These are phyloP conservation scores for Potentilla sterilis DNA, from an alignment of 306 rosid genomes.

Conservation along the genomic window DNA sequence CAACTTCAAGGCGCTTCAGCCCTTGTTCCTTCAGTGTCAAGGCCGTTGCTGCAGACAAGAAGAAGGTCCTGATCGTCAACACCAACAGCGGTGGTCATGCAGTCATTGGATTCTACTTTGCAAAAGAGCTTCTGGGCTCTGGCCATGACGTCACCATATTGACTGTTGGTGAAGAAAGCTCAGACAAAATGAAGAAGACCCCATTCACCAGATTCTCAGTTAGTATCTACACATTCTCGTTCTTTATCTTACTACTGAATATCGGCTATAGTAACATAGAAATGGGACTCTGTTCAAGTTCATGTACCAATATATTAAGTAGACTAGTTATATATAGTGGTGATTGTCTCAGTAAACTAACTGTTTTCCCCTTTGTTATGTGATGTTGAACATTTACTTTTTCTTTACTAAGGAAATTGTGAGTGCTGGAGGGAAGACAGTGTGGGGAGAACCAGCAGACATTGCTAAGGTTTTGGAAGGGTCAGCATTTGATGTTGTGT, in stretches of 20 bases:
- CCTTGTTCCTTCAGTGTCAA: constrained; percentile 38
- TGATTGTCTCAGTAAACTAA: neutral
- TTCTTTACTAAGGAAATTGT: constrained; percentile 59
- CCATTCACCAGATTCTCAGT: constrained; percentile 89
- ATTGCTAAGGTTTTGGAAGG: constrained; percentile 65
- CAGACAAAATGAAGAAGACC: constrained; percentile 89
- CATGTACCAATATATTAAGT: too few relatives aligned
- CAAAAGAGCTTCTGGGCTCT: constrained; percentile 75
- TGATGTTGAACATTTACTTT: neutral
- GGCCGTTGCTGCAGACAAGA: constrained; percentile 57
- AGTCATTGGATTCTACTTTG: constrained; percentile 81
- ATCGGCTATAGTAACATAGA: neutral
- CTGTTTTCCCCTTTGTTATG: neutral
- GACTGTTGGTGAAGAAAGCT: constrained; percentile 82
- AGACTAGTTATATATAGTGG: neutral
- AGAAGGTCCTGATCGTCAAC: constrained; percentile 74
- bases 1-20: constrained; percentile 35
- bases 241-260: constrained; percentile 23
- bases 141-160: constrained; percentile 74
- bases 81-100: constrained; percentile 92
- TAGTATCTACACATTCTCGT: constrained; percentile 13
- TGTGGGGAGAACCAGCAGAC: constrained; percentile 80
- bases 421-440: constrained; percentile 74
- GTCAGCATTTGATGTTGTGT: constrained; percentile 77
- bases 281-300: neutral